phyloP scores from a whole-genome alignment of 1,284 basidiomycete species.

The Amylostereum chailletii region DNA sequence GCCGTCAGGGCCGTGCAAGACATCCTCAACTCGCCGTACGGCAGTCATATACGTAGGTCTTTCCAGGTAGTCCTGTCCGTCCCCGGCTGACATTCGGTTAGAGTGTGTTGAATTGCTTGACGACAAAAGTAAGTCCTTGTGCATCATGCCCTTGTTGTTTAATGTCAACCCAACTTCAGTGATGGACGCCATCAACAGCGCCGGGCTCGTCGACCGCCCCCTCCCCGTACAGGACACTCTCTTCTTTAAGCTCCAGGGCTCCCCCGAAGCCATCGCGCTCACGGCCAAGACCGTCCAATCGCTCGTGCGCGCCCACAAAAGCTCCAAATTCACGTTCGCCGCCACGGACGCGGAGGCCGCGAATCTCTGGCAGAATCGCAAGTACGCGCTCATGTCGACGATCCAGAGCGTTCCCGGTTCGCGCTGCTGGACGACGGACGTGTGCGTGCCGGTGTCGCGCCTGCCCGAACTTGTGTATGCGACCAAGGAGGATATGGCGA shows the following conservation, averaged over 20 bases:
- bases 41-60: slow-evolving; percentile 46
- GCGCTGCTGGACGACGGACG: slow-evolving; percentile 82
- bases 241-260: slow-evolving; percentile 87
- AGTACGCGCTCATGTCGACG: slow-evolving; percentile 76
- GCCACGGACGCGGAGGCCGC: slow-evolving; percentile 70
- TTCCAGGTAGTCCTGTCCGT: slow-evolving; percentile 6
- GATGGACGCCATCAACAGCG: slow-evolving; percentile 73
- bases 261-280: slow-evolving; percentile 51
- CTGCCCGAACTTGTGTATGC: slow-evolving; percentile 61
- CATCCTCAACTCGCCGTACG: slow-evolving; percentile 62
- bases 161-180: slow-evolving; percentile 27
- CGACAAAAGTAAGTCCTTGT: slow-evolving; percentile 42
- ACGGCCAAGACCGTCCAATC: slow-evolving; percentile 51
- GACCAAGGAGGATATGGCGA: slow-evolving; percentile 69
- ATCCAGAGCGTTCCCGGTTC: slow-evolving; percentile 55
- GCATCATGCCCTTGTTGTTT: neutral
- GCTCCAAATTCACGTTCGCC: slow-evolving; percentile 69
- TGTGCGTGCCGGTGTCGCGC: slow-evolving; percentile 76
- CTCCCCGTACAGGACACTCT: slow-evolving; percentile 74
- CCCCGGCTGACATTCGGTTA: slow-evolving; percentile 14
- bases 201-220: slow-evolving; percentile 43
- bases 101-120: slow-evolving; percentile 83
- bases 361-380: slow-evolving; percentile 81
- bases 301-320: slow-evolving; percentile 62
- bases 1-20: slow-evolving; percentile 74